Evolutionary conservation across 208 protist genomes (phyloP), one percentile per base, ranked within the genome.

Genomic region (Crithidia fasciculata): DNA sequence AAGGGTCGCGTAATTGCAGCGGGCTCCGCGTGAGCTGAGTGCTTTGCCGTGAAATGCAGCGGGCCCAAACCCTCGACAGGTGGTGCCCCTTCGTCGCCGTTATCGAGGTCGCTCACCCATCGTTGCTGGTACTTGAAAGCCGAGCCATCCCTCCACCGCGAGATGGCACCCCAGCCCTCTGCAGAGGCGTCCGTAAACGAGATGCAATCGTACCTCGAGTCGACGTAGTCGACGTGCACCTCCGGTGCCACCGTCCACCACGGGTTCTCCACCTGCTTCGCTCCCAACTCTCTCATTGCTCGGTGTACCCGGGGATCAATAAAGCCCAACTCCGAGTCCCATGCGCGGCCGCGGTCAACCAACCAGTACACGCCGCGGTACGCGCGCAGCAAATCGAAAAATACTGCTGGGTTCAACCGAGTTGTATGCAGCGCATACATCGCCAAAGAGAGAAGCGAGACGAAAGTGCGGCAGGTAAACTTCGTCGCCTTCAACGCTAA

Each of bases 201-300:
- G 60, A 65, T 52, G 10, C 0, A 19, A 47, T 19, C 60, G 10
- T 53, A 28, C 6, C 8, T 4, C n/a, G n/a, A 3, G 60, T 28
- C 60, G 40, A n/a, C n/a, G n/a, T n/a, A n/a, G n/a, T n/a, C n/a
- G n/a, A 37, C n/a, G n/a, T n/a, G n/a, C n/a, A n/a, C n/a, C n/a
- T n/a, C n/a, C n/a, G n/a, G n/a, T n/a, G n/a, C n/a, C n/a, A 65
- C 49, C 8, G 2, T n/a, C 60, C 60, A 65, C 18, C 43, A 52
- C 19, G 60, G 40, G 36, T 9, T 49, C 43, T 65, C 39, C n/a
- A 41, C 45, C 12, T 18, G 60, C 12, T 9, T 37, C 8, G 4
- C n/a, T 16, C 60, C 60, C 19, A 8, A 9, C 40, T 6, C 41
- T 5, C 6, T 8, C 18, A 45, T 53, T 5, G 49, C n/a, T 12